Conservation (phyloP, 371 early-diverging fungal species). For the Entomophthora muscae region DNA sequence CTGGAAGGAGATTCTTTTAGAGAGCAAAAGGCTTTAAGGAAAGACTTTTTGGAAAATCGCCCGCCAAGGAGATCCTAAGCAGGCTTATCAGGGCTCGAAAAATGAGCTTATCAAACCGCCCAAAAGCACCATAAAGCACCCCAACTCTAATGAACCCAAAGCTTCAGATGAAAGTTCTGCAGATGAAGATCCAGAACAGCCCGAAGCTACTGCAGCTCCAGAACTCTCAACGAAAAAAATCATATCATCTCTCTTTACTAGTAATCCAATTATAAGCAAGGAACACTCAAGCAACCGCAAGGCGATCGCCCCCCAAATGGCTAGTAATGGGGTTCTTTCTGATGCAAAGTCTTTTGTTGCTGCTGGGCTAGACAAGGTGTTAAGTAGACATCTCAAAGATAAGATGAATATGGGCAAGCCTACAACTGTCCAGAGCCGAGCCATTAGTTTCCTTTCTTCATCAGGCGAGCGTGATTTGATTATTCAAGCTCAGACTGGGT, state of each 20-base stretch:
- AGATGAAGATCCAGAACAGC: neutral
- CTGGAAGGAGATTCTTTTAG: neutral
- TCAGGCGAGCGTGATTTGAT: slow-evolving; percentile 54
- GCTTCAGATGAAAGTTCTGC: neutral
- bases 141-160: neutral
- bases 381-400: slow-evolving; percentile 30
- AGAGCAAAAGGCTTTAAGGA: neutral
- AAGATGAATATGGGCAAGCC: slow-evolving; percentile 43
- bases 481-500: slow-evolving; percentile 92
- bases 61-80: neutral
- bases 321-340: slow-evolving; percentile 20
- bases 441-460: slow-evolving; percentile 12
- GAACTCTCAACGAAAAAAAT: neutral
- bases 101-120: neutral
- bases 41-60: neutral
- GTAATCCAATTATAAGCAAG: neutral
- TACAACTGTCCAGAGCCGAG: slow-evolving; percentile 13
- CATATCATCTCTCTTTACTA: slow-evolving; percentile 1
- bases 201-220: neutral
- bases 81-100: neutral
- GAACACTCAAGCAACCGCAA: neutral
- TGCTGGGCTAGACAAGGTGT: slow-evolving; percentile 43
- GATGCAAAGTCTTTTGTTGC: slow-evolving; percentile 32
- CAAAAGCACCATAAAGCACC: neutral
- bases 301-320: neutral